These are phyloP conservation scores for Dactylorhiza incarnata DNA, from an alignment of 106 monocot species.

Conservation along the genomic window DNA sequence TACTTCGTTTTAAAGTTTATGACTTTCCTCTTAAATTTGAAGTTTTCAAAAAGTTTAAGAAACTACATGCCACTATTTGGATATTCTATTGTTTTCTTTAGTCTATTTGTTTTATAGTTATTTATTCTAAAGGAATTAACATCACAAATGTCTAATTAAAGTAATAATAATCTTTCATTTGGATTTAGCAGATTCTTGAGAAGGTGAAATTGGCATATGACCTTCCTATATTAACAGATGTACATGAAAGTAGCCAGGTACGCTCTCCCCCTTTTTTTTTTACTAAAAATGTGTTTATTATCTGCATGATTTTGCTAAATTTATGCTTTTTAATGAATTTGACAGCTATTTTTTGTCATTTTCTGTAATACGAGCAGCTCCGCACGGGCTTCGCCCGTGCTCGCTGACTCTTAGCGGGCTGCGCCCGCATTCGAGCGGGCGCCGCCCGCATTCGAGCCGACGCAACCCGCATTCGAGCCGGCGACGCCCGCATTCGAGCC, in stretches of 20 bases:
- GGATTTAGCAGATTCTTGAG: constrained; percentile 70
- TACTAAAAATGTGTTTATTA: not conserved
- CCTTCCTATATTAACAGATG: constrained; percentile 88
- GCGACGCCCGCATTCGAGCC: no score
- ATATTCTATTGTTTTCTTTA: not conserved
- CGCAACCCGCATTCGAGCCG: no score
- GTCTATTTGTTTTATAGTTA: not conserved
- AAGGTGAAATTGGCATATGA: constrained; percentile 77
- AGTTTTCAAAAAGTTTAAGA: not conserved
- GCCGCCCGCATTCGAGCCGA: no score
- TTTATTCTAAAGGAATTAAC: not conserved
- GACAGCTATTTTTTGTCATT: no score
- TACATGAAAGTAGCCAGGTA: constrained; percentile 91
- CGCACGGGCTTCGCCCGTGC: no score
- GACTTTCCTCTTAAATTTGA: not conserved
- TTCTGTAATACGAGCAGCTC: no score
- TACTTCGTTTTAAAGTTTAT: not conserved
- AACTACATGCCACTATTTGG: not conserved
- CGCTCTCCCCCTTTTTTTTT: not conserved
- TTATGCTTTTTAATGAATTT: no score
- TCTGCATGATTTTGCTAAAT: no score
- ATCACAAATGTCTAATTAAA: not conserved
- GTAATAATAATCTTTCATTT: not conserved
- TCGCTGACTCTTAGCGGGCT: no score
- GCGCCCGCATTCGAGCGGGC: no score